Base-by-base conservation (phyloP, 176 grass and related monocot genomes). In the Calamus simplicifolius region DNA sequence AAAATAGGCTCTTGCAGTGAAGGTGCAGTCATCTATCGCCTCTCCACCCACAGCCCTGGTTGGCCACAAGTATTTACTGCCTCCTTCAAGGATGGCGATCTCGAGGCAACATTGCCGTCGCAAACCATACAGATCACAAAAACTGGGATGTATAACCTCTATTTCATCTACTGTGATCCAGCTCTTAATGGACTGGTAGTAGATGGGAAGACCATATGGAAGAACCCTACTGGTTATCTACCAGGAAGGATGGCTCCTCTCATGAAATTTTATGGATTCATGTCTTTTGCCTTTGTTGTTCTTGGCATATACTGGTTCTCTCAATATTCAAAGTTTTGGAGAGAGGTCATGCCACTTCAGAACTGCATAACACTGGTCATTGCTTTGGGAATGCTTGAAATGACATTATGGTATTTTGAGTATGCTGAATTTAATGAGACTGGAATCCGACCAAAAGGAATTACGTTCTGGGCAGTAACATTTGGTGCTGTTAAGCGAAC, bases 111-210 rank as follows among this genome's bases (percentile, higher is more conserved):
- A 10, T 62, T 95, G 56, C 78, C 74, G 0, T 77, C 86, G 12
- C 67, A 88, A 67, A 95, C 81, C 10, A 63, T 88, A 30, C 23
- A 54, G 51, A 68, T 95, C n/a, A 27, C 60, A 25, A 50, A 77
- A 61, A 95, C 89, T 3, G 89, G 85, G 57, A 88, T 95, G 89
- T 95, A 95, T 77, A 80, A 53, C 49, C 84, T 95, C 52, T 72
- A 76, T 21, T 95, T 95, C 69, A 74, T 85, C 35, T 82, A 79
- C 73, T 95, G 89, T 50, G 71, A 88, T 70, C 25, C 19, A 2
- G 56, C 75, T 10, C 69, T 81, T 53, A 51, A 61, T 55, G 56
- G 64, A 54, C 50, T 77, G 18, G 56, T 25, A 1, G 63, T 60
- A 4, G 59, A 57, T 1, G 85, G 85, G 23, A 95, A 85, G 79